Evolutionary conservation across 75 land plant genomes (phyloP).

Genomic region (Selaginella tamariscina): DNA sequence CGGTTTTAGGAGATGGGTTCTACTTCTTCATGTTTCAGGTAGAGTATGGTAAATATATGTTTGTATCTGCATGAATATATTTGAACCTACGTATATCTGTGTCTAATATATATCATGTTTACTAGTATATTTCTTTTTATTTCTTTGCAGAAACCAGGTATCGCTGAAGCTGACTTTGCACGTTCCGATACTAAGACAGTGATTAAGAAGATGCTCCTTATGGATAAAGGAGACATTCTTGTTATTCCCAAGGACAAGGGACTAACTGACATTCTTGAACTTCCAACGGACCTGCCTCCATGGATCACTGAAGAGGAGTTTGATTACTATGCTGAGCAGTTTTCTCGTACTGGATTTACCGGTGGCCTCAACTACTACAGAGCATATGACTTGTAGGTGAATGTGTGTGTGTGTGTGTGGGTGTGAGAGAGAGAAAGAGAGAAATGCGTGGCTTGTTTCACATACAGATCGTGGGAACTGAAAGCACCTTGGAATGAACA

Average conservation of each 20-base stretch:
- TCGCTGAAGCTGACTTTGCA: conserved; percentile 43
- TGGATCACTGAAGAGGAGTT: conserved; percentile 72
- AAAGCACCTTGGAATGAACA: conserved; percentile 34
- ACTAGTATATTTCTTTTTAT: too few species aligned
- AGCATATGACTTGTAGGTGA: conserved; percentile 31
- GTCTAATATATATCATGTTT: too few species aligned
- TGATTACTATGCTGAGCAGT: conserved; percentile 39
- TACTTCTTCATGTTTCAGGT: conserved; percentile 66
- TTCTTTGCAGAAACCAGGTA: conserved; percentile 37
- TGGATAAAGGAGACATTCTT: conserved; percentile 9
- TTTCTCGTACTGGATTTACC: conserved; percentile 35
- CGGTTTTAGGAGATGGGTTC: conserved; percentile 43
- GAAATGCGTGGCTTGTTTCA: too few species aligned
- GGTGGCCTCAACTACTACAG: conserved; percentile 54
- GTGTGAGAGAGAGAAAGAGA: background rate
- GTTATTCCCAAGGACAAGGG: conserved; percentile 36
- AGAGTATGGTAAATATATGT: too few species aligned
- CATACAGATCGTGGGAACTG: conserved; percentile 40
- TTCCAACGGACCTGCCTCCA: conserved; percentile 37
- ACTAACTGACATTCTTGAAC: conserved; percentile 17
- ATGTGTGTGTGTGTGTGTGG: background rate
- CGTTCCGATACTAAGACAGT: conserved; percentile 25
- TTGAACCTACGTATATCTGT: too few species aligned
- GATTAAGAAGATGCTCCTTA: conserved; percentile 27
- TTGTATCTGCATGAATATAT: too few species aligned